Percentiles rank a stretch among this genome's conserved stretches.
Conservation (phyloP, 2,329 filamentous ascomycete species). For the Botryotinia calthae region DNA sequence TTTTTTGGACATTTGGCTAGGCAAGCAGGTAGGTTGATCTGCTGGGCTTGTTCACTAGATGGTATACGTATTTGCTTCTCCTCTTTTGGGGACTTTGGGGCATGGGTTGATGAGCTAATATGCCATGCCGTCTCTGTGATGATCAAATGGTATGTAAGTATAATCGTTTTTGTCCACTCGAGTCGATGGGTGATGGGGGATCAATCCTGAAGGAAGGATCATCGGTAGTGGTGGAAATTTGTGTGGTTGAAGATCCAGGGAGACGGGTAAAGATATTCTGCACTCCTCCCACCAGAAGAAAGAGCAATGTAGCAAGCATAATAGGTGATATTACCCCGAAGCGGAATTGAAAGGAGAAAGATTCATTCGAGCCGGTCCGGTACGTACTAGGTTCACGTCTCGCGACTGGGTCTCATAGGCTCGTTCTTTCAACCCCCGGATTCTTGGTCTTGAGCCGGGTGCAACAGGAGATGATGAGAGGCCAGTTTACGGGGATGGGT, state of each 20-base stretch:
- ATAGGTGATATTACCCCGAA: neutral
- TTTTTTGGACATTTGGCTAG: neutral
- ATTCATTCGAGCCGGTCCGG: neutral
- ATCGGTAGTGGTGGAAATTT: neutral
- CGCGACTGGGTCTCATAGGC: neutral
- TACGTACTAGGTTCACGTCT: neutral
- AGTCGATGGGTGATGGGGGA: neutral
- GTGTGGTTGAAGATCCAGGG: conserved; percentile 15
- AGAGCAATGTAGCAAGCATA: neutral
- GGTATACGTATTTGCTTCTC: neutral
- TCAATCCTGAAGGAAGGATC: conserved; percentile 2
- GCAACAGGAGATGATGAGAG: conserved; percentile 11
- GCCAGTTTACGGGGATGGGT: conserved; percentile 12
- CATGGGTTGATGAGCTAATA: neutral
- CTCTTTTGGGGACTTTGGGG: neutral
- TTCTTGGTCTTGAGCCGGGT: neutral
- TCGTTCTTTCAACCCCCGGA: conserved; percentile 10
- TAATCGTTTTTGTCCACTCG: neutral
- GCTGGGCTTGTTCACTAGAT: neutral
- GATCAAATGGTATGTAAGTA: neutral
- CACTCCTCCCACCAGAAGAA: neutral
- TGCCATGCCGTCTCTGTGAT: neutral
- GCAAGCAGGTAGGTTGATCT: neutral
- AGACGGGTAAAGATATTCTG: neutral
- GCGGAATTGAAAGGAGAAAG: conserved; percentile 2